Evolutionary conservation across 805 yeast genomes (phyloP), one percentile per base, ranked within the genome.

Genomic region (Lachancea quebecensis): DNA sequence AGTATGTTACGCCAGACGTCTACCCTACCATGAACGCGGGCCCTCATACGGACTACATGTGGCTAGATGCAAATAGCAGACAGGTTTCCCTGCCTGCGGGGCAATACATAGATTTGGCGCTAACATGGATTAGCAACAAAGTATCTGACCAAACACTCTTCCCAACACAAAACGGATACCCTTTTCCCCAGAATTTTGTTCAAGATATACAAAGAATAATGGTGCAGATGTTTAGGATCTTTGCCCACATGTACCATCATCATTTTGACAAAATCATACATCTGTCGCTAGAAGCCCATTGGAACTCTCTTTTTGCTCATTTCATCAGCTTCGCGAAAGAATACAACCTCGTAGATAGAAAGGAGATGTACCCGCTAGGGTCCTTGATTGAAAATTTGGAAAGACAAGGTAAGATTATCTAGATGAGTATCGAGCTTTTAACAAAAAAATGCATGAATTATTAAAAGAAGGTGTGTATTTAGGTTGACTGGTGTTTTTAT

Each of bases 11-110:
- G 2, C 90, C 95, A 0, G 95, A 86, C 55, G 77, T 82, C 27
- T 87, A 82, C 57, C 95, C 96, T 10, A 82, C 91, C 1, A 93
- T 93, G 99, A 88, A 80, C 56, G 99, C 98, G 0, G 99, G 96
- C 3, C 88, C 96, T 2, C 82, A 82, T 47, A 82, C 90, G 4
- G 95, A 89, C 57, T 93, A 93, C 58, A 68, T 86, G 31, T 93
- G 98, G 96, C 76, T 88, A 16, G 95, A 87, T 64, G 73, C 79
- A 36, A 77, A 82, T 45, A 86, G 85, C 39, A 86, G 88, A 62
- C 79, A 91, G 7, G 78, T 86, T 12, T 84, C 89, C 44, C 73
- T 93, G 27, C 97, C 98, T 5, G 98, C 99, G 1, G 74, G 81
- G 50, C 95, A 89, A 53, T 93, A 91, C 65, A 91, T 93, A 43